Conservation (phyloP, 2,329 filamentous ascomycete genomes). For the Apiospora saccharicola region DNA sequence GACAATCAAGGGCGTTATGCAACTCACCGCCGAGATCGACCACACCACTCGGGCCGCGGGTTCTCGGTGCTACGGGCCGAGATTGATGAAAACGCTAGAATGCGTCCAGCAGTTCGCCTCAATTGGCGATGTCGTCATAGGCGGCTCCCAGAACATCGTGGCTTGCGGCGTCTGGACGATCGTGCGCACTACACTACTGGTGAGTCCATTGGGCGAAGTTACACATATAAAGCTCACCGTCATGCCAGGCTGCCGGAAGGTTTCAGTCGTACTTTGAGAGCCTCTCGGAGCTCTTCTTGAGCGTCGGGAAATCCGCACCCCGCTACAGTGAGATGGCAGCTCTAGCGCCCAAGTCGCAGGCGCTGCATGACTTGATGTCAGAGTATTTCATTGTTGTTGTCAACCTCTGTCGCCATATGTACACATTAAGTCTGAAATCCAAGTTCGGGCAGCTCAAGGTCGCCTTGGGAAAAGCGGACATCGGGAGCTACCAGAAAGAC, state of each 20-base stretch:
- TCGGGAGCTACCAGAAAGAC: conserved; percentile 43
- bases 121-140: conserved; percentile 50
- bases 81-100: conserved; percentile 50
- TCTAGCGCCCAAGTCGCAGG: conserved; percentile 48
- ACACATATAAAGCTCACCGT: neutral
- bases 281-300: conserved; percentile 51
- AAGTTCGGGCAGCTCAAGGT: conserved; percentile 41
- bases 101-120: conserved; percentile 52
- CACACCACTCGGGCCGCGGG: conserved; percentile 29
- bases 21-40: conserved; percentile 49
- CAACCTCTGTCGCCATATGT: conserved; percentile 45
- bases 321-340: conserved; percentile 47
- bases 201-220: conserved; percentile 34
- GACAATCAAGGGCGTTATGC: conserved; percentile 46
- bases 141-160: conserved; percentile 53
- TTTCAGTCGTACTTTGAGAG: conserved; percentile 47
- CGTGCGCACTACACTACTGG: conserved; percentile 50
- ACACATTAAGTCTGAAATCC: conserved; percentile 44
- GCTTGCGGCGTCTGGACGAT: conserved; percentile 54
- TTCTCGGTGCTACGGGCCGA: conserved; percentile 47
- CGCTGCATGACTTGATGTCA: conserved; percentile 43
- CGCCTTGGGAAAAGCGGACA: conserved; percentile 40
- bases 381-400: conserved; percentile 53
- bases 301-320: conserved; percentile 48
- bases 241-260: conserved; percentile 40